Conservation (phyloP, 805 yeast species). For the Ogataea nitratoaversa region DNA sequence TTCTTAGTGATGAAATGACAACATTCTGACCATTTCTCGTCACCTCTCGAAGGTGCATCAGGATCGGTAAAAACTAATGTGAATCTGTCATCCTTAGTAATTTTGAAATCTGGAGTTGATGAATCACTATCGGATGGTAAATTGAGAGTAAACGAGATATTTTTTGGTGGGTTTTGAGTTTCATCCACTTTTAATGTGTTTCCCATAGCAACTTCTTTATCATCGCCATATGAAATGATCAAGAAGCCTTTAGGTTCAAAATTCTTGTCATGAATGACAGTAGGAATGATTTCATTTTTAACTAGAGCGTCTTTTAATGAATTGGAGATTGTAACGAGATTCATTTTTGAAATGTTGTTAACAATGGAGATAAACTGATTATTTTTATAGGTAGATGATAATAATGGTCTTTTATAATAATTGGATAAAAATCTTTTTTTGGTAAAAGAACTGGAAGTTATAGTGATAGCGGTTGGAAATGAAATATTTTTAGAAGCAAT, state of each 20-base stretch:
- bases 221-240: conserved; percentile 58
- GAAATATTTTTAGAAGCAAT: background rate
- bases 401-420: background rate
- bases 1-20: conserved; percentile 69
- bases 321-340: conserved; percentile 48
- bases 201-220: conserved; percentile 70
- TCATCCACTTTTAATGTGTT: conserved; percentile 61
- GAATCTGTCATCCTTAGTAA: conserved; percentile 48
- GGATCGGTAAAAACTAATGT: conserved; percentile 86
- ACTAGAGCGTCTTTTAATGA: conserved; percentile 47
- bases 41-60: conserved; percentile 83
- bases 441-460: background rate
- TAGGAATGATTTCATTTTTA: conserved; percentile 49
- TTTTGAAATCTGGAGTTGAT: conserved; percentile 35
- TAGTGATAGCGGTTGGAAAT: background rate
- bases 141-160: conserved; percentile 57
- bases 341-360: conserved; percentile 10
- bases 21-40: conserved; percentile 84
- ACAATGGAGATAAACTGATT: background rate
- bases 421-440: background rate
- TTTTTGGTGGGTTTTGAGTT: conserved; percentile 67
- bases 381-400: background rate
- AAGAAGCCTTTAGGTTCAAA: conserved; percentile 48
- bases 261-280: conserved; percentile 40
- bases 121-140: conserved; percentile 29